Evolutionary conservation across 73 alveolate genomes (phyloP).

Genomic region (Paramecium caudatum): DNA sequence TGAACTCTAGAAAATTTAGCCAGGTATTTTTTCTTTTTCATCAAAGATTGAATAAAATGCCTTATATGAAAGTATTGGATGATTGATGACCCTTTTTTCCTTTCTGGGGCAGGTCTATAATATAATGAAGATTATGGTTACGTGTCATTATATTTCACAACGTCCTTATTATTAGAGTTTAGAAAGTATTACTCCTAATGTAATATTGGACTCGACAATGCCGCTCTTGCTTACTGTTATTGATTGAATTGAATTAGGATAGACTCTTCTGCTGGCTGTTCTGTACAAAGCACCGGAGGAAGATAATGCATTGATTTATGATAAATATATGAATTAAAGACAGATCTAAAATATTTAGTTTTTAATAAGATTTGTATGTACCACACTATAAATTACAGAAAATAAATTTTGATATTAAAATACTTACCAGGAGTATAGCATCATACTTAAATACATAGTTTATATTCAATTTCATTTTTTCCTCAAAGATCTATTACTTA

Average conservation of each 20-base stretch:
- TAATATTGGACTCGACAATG: constrained; percentile 21
- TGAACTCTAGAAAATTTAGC: neutral
- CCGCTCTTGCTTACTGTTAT: neutral
- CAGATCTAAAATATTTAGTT: constrained; percentile 23
- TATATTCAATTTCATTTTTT: neutral
- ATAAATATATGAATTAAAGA: neutral
- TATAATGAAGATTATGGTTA: neutral
- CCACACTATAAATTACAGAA: neutral
- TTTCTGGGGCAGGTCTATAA: neutral
- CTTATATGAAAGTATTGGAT: constrained; percentile 51
- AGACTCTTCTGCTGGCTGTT: constrained; percentile 35
- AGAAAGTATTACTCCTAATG: neutral
- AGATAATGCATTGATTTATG: constrained; percentile 7
- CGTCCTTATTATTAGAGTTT: neutral
- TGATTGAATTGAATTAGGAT: neutral
- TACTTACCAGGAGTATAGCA: too few relatives aligned
- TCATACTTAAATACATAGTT: too few relatives aligned
- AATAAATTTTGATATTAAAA: too few relatives aligned
- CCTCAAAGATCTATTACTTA: neutral
- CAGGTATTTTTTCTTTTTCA: constrained; percentile 2
- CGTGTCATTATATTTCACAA: neutral
- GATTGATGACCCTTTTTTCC: neutral
- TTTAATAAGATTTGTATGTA: constrained; percentile 25
- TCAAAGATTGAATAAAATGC: neutral
- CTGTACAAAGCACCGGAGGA: constrained; percentile 52